Evolutionary conservation across 1,284 basidiomycete genomes (phyloP), one percentile per base, ranked within the genome.

Genomic region (Ceratobasidium sp.): DNA sequence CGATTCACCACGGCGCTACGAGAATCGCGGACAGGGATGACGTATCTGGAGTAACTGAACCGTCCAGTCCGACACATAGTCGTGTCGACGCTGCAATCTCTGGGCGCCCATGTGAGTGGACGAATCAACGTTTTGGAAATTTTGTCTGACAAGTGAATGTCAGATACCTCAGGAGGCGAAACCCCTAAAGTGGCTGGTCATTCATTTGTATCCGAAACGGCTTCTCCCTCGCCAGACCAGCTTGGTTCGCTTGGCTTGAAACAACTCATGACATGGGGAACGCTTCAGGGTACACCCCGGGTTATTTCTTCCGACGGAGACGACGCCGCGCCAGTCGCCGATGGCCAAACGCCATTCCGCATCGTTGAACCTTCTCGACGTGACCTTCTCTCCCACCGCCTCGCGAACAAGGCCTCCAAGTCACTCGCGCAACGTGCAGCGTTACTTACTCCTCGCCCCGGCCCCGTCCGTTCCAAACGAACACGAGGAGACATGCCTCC

Each of bases 41-140:
- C 29, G 75, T 53, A n/a, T 69, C 86, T 47, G 81, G 84, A 71
- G 76, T 80, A 57, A 38, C 70, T 72, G 85, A 83, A 25, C 93
- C 92, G 57, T 87, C 91, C 0, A 94, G 91, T 79, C 94, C 95
- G 0, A 93, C 92, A 29, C 84, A 90, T 71, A 95, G 93, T 78
- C 86, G 90, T 71, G 90, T 97, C 70, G 88, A 89, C 62, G 94
- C 94, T 34, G 94, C 94, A 6, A 95, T 98, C 69, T 85, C 86
- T 27, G 94, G 94, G 0, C 79, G 77, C 10, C 81, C 80, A 34
- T 82, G 80, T 82, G 60, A 73, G 80, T 75, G 13, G 15, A 45
- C 47, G 35, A n/a, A 17, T 8, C 25, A 25, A 45, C 40, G 42
- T 52, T 13, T 25, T 58, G 29, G 25, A 38, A 12, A 57, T 38